Percentiles rank a stretch among this genome's conserved stretches.
Evolutionary conservation across 2,329 filamentous ascomycete species (phyloP).

Genomic region (Aureobasidium sp.): DNA sequence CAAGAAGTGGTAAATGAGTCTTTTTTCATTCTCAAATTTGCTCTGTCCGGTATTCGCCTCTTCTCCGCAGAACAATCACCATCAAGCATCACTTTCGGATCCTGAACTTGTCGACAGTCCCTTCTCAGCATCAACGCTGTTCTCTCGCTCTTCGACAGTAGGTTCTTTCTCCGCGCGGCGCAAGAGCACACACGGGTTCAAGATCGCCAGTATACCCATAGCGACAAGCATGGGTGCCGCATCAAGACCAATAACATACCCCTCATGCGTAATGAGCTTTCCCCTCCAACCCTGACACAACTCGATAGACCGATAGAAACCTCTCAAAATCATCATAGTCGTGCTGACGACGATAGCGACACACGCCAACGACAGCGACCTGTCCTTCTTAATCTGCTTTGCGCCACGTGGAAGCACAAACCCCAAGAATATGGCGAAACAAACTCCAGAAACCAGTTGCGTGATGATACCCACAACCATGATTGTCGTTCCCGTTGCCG

Average conservation of each 20-base stretch:
- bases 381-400: background rate
- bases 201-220: background rate
- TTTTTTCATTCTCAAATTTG: too few species aligned
- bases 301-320: conserved; percentile 12
- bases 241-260: conserved; percentile 10
- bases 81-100: background rate
- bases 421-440: background rate
- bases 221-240: conserved; percentile 7
- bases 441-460: background rate
- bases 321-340: conserved; percentile 12
- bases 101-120: background rate
- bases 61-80: too few species aligned
- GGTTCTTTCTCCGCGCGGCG: background rate
- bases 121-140: background rate
- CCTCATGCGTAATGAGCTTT: background rate
- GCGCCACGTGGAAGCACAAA: conserved; percentile 5
- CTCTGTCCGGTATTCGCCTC: too few species aligned
- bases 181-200: conserved; percentile 10
- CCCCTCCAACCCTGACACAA: conserved; percentile 11
- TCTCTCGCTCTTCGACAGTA: background rate
- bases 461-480: conserved; percentile 13
- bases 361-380: background rate
- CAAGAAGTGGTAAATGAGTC: too few species aligned
- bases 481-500: conserved; percentile 3
- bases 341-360: conserved; percentile 9